A percentile compares a stretch with the other conserved stretches of the same genome.
Conservation (phyloP, 2,329 filamentous ascomycete species). For the Neoscytalidium dimidiatum region DNA sequence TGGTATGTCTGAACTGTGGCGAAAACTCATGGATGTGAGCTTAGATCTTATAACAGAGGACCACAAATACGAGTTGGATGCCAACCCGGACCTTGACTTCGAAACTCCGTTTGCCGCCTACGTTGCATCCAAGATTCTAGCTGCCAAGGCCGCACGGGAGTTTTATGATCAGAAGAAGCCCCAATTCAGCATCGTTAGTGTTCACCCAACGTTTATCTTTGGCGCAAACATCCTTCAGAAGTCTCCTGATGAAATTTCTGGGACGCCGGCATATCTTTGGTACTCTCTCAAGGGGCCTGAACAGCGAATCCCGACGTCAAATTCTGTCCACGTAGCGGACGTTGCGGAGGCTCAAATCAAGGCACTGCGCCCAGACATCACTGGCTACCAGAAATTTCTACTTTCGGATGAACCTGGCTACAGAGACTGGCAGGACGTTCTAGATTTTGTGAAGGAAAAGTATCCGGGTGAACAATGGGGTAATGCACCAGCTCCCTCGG, state of each 20-base stretch:
- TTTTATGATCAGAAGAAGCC: constrained; percentile 26
- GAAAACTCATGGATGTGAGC: neutral
- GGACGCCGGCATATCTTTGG: constrained; percentile 28
- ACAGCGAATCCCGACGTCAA: constrained; percentile 22
- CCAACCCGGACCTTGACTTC: constrained; percentile 21
- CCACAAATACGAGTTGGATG: constrained; percentile 18
- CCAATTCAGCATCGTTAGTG: constrained; percentile 26
- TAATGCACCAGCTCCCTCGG: constrained; percentile 15
- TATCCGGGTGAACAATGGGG: constrained; percentile 23
- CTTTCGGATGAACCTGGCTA: constrained; percentile 13
- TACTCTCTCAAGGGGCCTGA: constrained; percentile 14
- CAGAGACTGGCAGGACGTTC: constrained; percentile 24
- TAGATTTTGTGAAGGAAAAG: constrained; percentile 22
- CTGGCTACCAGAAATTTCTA: constrained; percentile 23
- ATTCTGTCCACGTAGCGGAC: constrained; percentile 30
- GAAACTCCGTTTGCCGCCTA: constrained; percentile 23
- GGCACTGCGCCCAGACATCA: constrained; percentile 20
- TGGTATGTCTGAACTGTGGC: neutral
- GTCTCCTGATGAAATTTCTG: constrained; percentile 21
- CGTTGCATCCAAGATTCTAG: constrained; percentile 29
- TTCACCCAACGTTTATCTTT: constrained; percentile 31
- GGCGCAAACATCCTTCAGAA: constrained; percentile 28
- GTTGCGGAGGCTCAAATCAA: constrained; percentile 30
- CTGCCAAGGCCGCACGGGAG: constrained; percentile 29
- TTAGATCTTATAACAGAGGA: neutral